Percentiles rank a stretch among this genome's conserved stretches.
Conservation (phyloP, 148 eudicot genomes). For the Arbutus unedo region DNA sequence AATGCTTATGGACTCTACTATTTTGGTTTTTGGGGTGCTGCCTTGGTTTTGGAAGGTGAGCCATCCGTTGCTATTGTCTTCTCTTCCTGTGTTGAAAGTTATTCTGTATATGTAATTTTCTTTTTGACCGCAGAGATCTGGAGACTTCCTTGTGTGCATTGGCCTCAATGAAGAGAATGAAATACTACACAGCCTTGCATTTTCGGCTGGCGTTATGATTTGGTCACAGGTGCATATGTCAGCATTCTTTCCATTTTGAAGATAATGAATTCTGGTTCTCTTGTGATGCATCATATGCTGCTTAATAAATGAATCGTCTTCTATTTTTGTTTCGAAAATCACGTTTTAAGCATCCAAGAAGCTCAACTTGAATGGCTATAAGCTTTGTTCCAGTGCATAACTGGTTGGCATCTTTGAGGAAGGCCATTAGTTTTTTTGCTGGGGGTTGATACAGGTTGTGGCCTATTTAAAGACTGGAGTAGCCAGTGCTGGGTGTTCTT, state of each 20-base stretch:
- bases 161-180: constrained; percentile 87
- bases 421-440: background rate
- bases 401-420: background rate
- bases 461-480: background rate
- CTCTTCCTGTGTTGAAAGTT: constrained; percentile 2
- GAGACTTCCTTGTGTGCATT: constrained; percentile 45
- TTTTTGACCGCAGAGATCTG: constrained; percentile 54
- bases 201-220: constrained; percentile 88
- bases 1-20: constrained; percentile 80
- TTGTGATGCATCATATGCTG: background rate
- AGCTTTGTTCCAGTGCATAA: background rate
- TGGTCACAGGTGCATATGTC: constrained; percentile 83
- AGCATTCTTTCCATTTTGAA: constrained; percentile 2
- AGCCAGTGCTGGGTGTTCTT: background rate
- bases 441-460: background rate
- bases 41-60: constrained; percentile 97
- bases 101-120: constrained; percentile 10
- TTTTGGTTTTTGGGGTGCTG: constrained; percentile 66
- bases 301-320: background rate
- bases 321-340: background rate
- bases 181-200: constrained; percentile 84
- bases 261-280: constrained; percentile 1
- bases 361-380: background rate
- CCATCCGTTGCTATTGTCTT: background rate
- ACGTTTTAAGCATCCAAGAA: background rate